phyloP scores from a whole-genome alignment of 306 rosid genomes.

The Malus sylvestris region DNA sequence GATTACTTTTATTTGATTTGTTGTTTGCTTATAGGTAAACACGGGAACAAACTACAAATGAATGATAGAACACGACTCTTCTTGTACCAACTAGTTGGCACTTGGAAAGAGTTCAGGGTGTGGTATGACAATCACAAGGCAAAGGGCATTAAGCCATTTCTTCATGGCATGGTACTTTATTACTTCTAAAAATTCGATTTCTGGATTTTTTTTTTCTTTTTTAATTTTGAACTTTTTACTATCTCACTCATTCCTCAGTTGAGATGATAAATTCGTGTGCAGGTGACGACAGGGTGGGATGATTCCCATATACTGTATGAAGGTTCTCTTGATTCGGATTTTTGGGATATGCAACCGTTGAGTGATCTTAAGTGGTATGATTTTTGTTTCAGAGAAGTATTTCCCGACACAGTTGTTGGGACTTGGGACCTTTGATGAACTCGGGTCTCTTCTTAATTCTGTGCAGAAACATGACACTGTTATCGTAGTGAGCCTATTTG shows the following conservation, averaged over 20 bases:
- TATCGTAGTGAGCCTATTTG: constrained; percentile 51
- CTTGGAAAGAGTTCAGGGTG: constrained; percentile 97
- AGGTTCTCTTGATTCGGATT: constrained; percentile 48
- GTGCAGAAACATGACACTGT: constrained; percentile 37
- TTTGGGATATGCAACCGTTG: constrained; percentile 62
- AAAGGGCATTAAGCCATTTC: constrained; percentile 59
- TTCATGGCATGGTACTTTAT: constrained; percentile 77
- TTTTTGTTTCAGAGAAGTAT: constrained; percentile 84
- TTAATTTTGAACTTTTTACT: neutral
- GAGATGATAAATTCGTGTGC: constrained; percentile 23
- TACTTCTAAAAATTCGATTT: neutral
- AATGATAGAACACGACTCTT: constrained; percentile 56
- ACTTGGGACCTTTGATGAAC: constrained; percentile 40
- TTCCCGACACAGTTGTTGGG: constrained; percentile 42
- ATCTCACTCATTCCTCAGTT: constrained; percentile 14
- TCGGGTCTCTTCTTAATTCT: constrained; percentile 50
- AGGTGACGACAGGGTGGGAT: constrained; percentile 96
- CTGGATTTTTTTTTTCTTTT: neutral
- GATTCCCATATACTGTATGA: constrained; percentile 66
- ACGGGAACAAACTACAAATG: constrained; percentile 68
- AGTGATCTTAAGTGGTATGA: constrained; percentile 77
- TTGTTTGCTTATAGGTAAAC: constrained; percentile 56
- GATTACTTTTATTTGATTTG: constrained; percentile 25
- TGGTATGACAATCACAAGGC: constrained; percentile 89
- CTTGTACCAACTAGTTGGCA: constrained; percentile 86